Evolutionary conservation across 805 yeast genomes (phyloP).

Genomic region (Myxozyma neotropica): DNA sequence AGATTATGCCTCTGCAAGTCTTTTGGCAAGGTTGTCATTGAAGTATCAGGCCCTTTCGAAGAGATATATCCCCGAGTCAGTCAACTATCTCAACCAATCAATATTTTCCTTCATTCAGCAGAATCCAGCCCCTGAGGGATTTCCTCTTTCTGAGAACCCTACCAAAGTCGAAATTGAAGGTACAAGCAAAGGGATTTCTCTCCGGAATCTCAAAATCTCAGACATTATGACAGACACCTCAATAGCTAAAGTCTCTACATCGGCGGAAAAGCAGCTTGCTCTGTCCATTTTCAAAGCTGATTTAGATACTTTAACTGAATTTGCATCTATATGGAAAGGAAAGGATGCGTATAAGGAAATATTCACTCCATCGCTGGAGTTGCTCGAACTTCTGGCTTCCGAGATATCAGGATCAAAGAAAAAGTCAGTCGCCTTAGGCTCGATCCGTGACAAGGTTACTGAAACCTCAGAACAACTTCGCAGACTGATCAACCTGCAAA

Average conservation of each 20-base stretch:
- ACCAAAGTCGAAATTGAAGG: constrained; percentile 9
- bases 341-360: constrained; percentile 39
- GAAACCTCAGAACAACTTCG: constrained; percentile 43
- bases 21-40: constrained; percentile 63
- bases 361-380: constrained; percentile 34
- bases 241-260: constrained; percentile 8
- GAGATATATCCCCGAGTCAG: constrained; percentile 79
- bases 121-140: constrained; percentile 10
- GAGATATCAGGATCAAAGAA: constrained; percentile 19
- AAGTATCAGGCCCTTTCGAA: constrained; percentile 80
- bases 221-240: constrained; percentile 26
- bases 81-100: constrained; percentile 33
- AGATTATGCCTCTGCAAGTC: constrained; percentile 61
- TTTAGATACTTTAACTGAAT: constrained; percentile 20
- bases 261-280: constrained; percentile 24
- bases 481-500: constrained; percentile 49
- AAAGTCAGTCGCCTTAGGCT: neutral
- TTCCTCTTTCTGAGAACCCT: constrained; percentile 16
- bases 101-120: constrained; percentile 45
- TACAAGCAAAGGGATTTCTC: neutral
- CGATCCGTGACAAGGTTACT: neutral
- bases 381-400: constrained; percentile 10
- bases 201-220: constrained; percentile 15
- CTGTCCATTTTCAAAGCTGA: constrained; percentile 24
- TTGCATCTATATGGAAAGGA: constrained; percentile 41